Evolutionary conservation across 495 filamentous ascomycete species (phyloP).

Genomic region (Bathelium albidoporum): DNA sequence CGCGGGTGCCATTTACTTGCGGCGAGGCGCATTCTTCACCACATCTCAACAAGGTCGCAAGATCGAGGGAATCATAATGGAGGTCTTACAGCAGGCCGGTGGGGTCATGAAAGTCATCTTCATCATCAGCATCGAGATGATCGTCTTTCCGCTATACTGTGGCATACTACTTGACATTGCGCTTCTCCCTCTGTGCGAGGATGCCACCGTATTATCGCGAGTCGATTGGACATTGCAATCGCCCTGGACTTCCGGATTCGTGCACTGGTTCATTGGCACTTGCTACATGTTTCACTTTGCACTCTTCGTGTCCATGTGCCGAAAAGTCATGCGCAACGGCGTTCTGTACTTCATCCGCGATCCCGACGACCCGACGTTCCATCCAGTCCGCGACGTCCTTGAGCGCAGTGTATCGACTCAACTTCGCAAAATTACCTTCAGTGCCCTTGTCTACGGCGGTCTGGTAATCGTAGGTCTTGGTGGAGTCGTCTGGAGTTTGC

Average conservation of each 20-base stretch:
- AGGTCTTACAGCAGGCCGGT: constrained; percentile 80
- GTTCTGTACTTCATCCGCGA: constrained; percentile 98
- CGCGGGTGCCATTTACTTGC: constrained; percentile 67
- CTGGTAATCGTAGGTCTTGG: constrained; percentile 89
- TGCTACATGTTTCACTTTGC: constrained; percentile 99
- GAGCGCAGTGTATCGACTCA: constrained; percentile 89
- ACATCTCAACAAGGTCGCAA: constrained; percentile 55
- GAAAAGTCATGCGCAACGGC: constrained; percentile 88
- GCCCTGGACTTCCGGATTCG: constrained; percentile 80
- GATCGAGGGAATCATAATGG: constrained; percentile 69
- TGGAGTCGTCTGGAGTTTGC: constrained; percentile 89
- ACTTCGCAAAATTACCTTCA: constrained; percentile 91
- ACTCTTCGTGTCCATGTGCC: constrained; percentile 96
- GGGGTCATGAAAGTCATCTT: constrained; percentile 96
- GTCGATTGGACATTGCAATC: constrained; percentile 62
- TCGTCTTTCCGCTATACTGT: constrained; percentile 92
- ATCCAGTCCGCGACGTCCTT: constrained; percentile 92
- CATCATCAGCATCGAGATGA: constrained; percentile 99
- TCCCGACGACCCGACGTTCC: constrained; percentile 96
- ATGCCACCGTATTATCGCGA: constrained; percentile 63
- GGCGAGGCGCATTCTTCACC: constrained; percentile 53
- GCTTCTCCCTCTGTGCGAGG: constrained; percentile 75
- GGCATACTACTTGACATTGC: constrained; percentile 83
- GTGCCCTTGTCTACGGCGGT: constrained; percentile 88
- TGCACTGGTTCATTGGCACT: constrained; percentile 98